Evolutionary conservation across 2,329 filamentous ascomycete species (phyloP).

Genomic region (Exophiala bonariae): DNA sequence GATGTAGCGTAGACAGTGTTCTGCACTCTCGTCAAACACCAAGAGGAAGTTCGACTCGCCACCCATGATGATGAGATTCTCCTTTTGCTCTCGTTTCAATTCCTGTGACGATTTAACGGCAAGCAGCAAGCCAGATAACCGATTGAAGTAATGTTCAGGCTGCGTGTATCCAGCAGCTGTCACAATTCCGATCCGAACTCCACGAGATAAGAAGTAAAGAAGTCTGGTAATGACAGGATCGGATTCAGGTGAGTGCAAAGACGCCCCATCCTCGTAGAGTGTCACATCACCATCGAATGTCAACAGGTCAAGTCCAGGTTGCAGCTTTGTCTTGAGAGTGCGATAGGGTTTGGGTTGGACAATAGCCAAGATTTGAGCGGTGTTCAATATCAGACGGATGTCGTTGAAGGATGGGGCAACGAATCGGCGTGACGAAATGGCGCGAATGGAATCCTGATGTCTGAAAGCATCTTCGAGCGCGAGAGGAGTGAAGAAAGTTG

Average conservation of each 20-base stretch:
- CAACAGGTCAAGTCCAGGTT: conserved; percentile 74
- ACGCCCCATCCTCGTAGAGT: conserved; percentile 86
- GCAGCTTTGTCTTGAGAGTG: conserved; percentile 26
- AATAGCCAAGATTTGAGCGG: conserved; percentile 91
- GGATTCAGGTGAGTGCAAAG: conserved; percentile 60
- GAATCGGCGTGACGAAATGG: conserved; percentile 87
- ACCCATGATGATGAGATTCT: conserved; percentile 86
- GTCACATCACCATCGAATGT: conserved; percentile 99
- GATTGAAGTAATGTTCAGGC: conserved; percentile 79
- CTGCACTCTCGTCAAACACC: conserved; percentile 65
- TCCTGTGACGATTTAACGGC: conserved; percentile 64
- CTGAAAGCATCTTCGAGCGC: conserved; percentile 87
- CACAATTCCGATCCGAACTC: conserved; percentile 88
- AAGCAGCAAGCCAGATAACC: conserved; percentile 83
- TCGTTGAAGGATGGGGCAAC: conserved; percentile 98
- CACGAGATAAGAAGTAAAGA: conserved; percentile 69
- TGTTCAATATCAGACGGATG: conserved; percentile 87
- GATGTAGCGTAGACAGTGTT: conserved; percentile 68
- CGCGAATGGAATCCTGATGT: conserved; percentile 81
- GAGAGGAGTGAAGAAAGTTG: conserved; percentile 89
- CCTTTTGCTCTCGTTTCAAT: conserved; percentile 67
- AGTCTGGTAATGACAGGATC: conserved; percentile 75
- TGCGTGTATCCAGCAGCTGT: conserved; percentile 95
- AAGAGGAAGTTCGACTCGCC: conserved; percentile 97
- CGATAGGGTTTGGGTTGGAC: conserved; percentile 49